These are phyloP conservation scores for Trametes meyenii DNA, from an alignment of 768 basidiomycete species.

Conservation along the genomic window DNA sequence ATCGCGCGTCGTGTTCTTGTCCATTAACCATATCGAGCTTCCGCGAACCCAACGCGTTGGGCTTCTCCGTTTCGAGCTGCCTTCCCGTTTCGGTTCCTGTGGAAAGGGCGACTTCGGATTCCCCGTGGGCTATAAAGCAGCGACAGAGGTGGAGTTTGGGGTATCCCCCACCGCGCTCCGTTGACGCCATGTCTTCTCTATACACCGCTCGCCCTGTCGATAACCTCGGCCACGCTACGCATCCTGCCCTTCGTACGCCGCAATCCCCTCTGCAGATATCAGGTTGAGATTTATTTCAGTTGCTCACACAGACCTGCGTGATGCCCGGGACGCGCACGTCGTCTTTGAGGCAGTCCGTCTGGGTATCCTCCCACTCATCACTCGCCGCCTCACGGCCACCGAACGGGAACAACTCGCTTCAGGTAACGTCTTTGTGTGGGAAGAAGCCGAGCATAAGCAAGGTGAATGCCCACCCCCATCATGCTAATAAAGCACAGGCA, in stretches of 20 bases:
- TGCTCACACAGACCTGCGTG: constrained; percentile 60
- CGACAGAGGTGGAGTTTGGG: constrained; percentile 18
- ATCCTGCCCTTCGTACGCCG: constrained; percentile 36
- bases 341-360: constrained; percentile 77
- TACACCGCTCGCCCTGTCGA: constrained; percentile 15
- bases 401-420: constrained; percentile 72
- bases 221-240: constrained; percentile 30
- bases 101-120: constrained; percentile 26
- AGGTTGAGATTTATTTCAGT: constrained; percentile 5
- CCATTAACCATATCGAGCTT: constrained; percentile 17
- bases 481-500: constrained; percentile 26
- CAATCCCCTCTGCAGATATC: not conserved
- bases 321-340: constrained; percentile 78
- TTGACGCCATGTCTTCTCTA: constrained; percentile 17
- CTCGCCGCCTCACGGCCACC: constrained; percentile 64
- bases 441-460: constrained; percentile 72
- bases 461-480: constrained; percentile 23
- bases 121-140: constrained; percentile 27
- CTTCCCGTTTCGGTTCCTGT: constrained; percentile 28
- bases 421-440: constrained; percentile 85
- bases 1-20: constrained; percentile 21
- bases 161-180: constrained; percentile 12
- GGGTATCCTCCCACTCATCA: constrained; percentile 70
- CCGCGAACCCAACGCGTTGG: constrained; percentile 18
- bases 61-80: constrained; percentile 20